A percentile compares a stretch with the other conserved stretches of the same genome.
These are phyloP conservation scores for Telopea speciosissima DNA, from an alignment of 177 flowering plant genomes.

Conservation along the genomic window DNA sequence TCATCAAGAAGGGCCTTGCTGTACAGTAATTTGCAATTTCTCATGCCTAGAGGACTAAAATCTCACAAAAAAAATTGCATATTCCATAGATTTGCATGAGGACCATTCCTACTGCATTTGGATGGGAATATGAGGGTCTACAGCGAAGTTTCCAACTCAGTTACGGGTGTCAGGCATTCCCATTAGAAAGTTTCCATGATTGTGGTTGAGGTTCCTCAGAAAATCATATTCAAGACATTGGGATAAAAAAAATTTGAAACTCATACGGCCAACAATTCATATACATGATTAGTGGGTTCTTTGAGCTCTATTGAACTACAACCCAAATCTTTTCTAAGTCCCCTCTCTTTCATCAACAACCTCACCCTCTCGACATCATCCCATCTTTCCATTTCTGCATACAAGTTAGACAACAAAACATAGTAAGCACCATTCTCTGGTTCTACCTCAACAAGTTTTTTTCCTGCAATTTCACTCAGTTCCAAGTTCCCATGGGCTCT, in stretches of 20 bases:
- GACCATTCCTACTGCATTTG: no score
- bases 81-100: no score
- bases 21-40: no score
- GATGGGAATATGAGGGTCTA: no score
- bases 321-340: constrained; percentile 41
- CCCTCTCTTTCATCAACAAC: constrained; percentile 43
- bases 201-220: no score
- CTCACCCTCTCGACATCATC: constrained; percentile 38
- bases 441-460: constrained; percentile 46
- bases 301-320: constrained; percentile 32
- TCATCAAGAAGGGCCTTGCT: no score
- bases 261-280: constrained; percentile 14
- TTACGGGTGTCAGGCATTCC: no score
- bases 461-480: constrained; percentile 41
- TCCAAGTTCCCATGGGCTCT: constrained; percentile 36
- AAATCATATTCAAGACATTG: no score
- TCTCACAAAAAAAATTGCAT: no score
- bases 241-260: not conserved
- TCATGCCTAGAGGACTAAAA: no score
- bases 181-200: no score
- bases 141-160: no score
- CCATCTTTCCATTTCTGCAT: constrained; percentile 60
- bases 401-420: constrained; percentile 43
- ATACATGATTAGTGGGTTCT: constrained; percentile 12
- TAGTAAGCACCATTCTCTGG: constrained; percentile 45